Evolutionary conservation across 352 stramenopile species (phyloP), one percentile per base, ranked within the genome.

Genomic region (Pythium utonaiense): DNA sequence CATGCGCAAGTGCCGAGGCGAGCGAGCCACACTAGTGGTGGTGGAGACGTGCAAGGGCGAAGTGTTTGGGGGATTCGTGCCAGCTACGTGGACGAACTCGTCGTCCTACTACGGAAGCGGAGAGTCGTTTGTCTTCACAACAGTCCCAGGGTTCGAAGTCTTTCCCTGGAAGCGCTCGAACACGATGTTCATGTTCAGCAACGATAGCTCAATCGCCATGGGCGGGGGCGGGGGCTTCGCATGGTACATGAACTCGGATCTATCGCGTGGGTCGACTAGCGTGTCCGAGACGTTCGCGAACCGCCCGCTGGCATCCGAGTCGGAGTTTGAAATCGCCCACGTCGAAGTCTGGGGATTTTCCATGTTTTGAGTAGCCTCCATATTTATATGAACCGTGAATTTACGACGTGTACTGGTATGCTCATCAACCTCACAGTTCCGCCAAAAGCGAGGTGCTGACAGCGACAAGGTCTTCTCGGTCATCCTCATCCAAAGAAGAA

Each of bases 321-420:
- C 63, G 5, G 66, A 86, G 45, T 91, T 89, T 42, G 79, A 78
- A 4, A 70, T 89, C 12, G 69, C 72, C 27, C 70, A 72, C 53
- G 78, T 89, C 40, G 81, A 91, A 61, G 77, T 91, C 13, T 91
- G 81, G 81, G 77, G 80, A 8, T 88, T 91, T 56, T 58, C 73
- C 16, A 84, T 88, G 67, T 66, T 64, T 47, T 87, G 73, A 70
- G 68, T 47, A 19, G 41, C 28, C 25, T 55, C 47, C 56, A 56
- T 63, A 68, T 63, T 68, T 68, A 68, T 68, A 60, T 61, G 19
- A 25, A 27, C 27, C 40, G 40, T 47, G 17, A 24, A 47, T 47
- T 6, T 27, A 47, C 40, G 40, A 47, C 40, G 40, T 47, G 27
- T 47, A 27, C n/a, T n/a, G n/a, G n/a, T n/a, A n/a, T 57, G 30